phyloP scores from a whole-genome alignment of 352 stramenopile species.

The Peronospora farinosa region DNA sequence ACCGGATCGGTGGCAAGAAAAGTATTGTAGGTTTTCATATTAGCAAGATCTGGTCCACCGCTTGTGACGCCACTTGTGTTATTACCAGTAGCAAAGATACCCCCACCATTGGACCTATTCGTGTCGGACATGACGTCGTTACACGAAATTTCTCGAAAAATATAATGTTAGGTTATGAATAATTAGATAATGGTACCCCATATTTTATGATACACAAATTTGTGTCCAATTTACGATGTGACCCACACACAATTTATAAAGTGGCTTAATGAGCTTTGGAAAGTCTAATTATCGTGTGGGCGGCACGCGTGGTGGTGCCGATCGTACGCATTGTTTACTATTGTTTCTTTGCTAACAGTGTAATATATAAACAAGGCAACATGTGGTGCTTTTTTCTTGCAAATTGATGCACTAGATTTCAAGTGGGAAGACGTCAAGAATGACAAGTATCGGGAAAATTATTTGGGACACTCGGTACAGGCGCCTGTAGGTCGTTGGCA shows the following conservation, averaged over 20 bases:
- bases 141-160: conserved; percentile 16
- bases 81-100: conserved; percentile 28
- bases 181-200: conserved; percentile 9
- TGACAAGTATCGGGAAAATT: conserved; percentile 90
- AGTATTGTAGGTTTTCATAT: conserved; percentile 68
- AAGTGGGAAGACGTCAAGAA: conserved; percentile 92
- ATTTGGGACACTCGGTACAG: conserved; percentile 84
- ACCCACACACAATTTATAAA: conserved; percentile 4
- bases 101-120: conserved; percentile 20
- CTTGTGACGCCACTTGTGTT: conserved; percentile 21
- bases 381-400: conserved; percentile 2
- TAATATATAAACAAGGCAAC: background rate
- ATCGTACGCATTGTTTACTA: conserved; percentile 42
- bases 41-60: conserved; percentile 24
- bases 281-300: conserved; percentile 82
- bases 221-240: conserved; percentile 1
- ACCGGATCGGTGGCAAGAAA: conserved; percentile 54
- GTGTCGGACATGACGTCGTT: conserved; percentile 31
- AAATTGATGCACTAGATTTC: conserved; percentile 52
- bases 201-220: conserved; percentile 2
- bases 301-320: conserved; percentile 78
- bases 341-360: background rate
- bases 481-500: conserved; percentile 87
- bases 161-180: conserved; percentile 2
- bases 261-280: conserved; percentile 71